A percentile compares a stretch with the other conserved stretches of the same genome.
Conservation (phyloP, 1,284 basidiomycete genomes). For the Ganoderma multipileum region DNA sequence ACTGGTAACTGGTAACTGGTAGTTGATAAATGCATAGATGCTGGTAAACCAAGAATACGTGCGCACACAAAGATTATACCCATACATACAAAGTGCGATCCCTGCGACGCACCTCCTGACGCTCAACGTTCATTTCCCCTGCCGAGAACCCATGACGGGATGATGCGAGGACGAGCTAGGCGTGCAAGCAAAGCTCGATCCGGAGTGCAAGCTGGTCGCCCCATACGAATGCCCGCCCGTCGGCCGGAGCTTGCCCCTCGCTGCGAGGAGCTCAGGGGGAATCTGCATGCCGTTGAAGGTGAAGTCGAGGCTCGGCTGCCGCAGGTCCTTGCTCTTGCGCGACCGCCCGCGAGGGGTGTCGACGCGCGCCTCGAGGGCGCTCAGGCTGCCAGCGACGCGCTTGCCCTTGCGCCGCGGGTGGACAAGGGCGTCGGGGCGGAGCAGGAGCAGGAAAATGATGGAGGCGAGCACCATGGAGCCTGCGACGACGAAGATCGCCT, state of each 20-base stretch:
- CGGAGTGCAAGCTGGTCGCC: conserved; percentile 21
- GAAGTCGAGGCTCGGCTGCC: conserved; percentile 22
- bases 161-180: background rate
- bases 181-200: conserved; percentile 4
- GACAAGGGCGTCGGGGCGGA: conserved; percentile 50
- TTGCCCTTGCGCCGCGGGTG: conserved; percentile 24
- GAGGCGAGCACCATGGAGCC: conserved; percentile 55
- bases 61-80: background rate
- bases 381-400: conserved; percentile 9
- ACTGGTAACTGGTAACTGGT: conserved; percentile 7
- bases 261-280: background rate
- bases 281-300: background rate
- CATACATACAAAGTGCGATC: background rate
- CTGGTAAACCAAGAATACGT: background rate
- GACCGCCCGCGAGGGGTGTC: conserved; percentile 45
- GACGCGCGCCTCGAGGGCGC: conserved; percentile 25
- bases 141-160: background rate
- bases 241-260: conserved; percentile 7
- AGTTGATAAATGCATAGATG: background rate
- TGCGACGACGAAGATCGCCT: conserved; percentile 70
- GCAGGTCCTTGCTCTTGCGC: conserved; percentile 45
- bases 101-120: background rate
- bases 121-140: background rate
- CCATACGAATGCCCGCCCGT: conserved; percentile 14
- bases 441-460: conserved; percentile 54